Base-by-base conservation (phyloP, 2,329 filamentous ascomycete species). In the Beauveria rudraprayagi region DNA sequence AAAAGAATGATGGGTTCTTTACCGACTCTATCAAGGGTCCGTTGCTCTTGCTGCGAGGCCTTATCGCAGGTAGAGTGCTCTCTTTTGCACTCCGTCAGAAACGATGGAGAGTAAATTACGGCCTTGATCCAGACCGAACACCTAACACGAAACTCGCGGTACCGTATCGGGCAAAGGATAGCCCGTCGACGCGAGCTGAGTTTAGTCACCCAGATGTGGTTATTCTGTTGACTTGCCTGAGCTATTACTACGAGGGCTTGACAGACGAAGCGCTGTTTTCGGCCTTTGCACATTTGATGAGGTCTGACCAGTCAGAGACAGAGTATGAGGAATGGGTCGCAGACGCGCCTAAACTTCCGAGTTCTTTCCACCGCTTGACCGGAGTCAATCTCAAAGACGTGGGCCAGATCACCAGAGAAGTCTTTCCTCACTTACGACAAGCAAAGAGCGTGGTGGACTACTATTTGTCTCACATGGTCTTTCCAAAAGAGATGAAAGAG, bases 31-130 rank as follows among this genome's bases (percentile, higher is more conserved):
- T 22, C 8, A 55, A 50, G 17, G 22, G 43, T 3, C 30, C 51
- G 2, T 17, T 61, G 10, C 44, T 61, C 7, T 24, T 85, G 1
- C 66, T 87, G 0, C 74, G 82, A 26, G 80, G 87, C 0, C 73
- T 90, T 0, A 69, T 90, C 9, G 81, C 83, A 0, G 70, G 75
- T 0, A 80, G 83, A 0, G 73, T 89, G 0, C 66, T 90, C 0
- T 65, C 66, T 0, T 87, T 86, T 61, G 74, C 73, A 0, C 71
- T 89, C 0, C 70, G 72, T 0, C 71, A 80, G 16, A 89, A 89
- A 66, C 73, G 86, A 2, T 90, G 84, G 83, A 72, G 81, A 3
- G 86, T 90, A 0, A 80, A 89, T 58, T 90, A 86, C 62, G 86
- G 87, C 0, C 72, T 83, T 0, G 79, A 84, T 66, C 61, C 66